Conservation (phyloP, 1,139 yeast species). For the Yamadazyma atlantica region DNA sequence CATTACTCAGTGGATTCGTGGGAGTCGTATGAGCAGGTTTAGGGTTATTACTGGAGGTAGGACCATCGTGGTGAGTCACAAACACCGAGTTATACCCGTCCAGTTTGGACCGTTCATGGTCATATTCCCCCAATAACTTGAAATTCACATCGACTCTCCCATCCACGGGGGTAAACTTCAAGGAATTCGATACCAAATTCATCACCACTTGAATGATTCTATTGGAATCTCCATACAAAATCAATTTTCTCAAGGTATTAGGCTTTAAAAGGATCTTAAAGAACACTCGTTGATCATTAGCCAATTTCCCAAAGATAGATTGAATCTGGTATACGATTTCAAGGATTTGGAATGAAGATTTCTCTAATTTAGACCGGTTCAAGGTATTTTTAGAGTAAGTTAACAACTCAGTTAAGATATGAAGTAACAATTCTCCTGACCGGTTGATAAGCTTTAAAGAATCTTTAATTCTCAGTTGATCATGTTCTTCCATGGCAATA, state of each 20-base stretch:
- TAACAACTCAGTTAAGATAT: slow-evolving; percentile 81
- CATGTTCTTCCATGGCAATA: slow-evolving; percentile 84
- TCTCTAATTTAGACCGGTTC: slow-evolving; percentile 80
- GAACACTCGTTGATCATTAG: slow-evolving; percentile 72
- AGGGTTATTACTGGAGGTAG: slow-evolving; percentile 4
- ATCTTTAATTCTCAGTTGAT: slow-evolving; percentile 62
- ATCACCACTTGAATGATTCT: slow-evolving; percentile 83
- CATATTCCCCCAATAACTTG: slow-evolving; percentile 70
- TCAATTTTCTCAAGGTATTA: slow-evolving; percentile 57
- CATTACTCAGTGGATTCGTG: no score
- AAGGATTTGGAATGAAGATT: slow-evolving; percentile 69
- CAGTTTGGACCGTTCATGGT: slow-evolving; percentile 39
- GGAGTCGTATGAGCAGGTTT: no score
- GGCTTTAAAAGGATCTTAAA: slow-evolving; percentile 60
- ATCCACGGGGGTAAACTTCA: slow-evolving; percentile 86
- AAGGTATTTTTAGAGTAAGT: slow-evolving; percentile 91
- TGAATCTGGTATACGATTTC: slow-evolving; percentile 82
- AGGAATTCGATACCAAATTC: slow-evolving; percentile 83
- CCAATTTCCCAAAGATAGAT: slow-evolving; percentile 84
- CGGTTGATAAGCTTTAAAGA: slow-evolving; percentile 73
- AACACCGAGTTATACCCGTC: slow-evolving; percentile 30
- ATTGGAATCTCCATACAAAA: slow-evolving; percentile 81
- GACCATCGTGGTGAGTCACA: slow-evolving; percentile 13
- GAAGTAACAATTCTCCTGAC: slow-evolving; percentile 83
- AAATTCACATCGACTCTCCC: slow-evolving; percentile 75